Conservation (phyloP, 805 yeast species). For the Ogataea naganishii region DNA sequence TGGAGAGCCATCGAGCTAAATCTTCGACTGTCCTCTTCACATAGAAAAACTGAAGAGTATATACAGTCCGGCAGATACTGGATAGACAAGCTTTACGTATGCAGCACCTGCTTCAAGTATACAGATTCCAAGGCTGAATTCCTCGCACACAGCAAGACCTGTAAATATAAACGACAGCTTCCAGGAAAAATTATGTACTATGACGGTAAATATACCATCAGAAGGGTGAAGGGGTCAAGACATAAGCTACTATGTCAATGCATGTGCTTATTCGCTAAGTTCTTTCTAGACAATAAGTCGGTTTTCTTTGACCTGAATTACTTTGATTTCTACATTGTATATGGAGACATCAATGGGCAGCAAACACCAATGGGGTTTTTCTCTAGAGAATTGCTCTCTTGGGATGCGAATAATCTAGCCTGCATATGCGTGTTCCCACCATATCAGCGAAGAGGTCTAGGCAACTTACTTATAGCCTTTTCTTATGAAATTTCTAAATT, state of each 20-base stretch:
- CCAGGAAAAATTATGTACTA: constrained; percentile 70
- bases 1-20: constrained; percentile 23
- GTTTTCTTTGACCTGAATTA: constrained; percentile 71
- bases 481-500: constrained; percentile 68
- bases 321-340: constrained; percentile 72
- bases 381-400: constrained; percentile 75
- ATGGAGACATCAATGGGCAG: constrained; percentile 35
- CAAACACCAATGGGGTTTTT: constrained; percentile 80
- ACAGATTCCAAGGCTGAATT: constrained; percentile 39
- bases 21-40: constrained; percentile 11
- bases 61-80: constrained; percentile 27
- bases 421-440: constrained; percentile 92
- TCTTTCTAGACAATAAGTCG: constrained; percentile 84
- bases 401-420: constrained; percentile 79
- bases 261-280: constrained; percentile 74
- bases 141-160: constrained; percentile 38
- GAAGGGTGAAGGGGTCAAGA: constrained; percentile 59
- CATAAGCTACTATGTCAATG: constrained; percentile 72
- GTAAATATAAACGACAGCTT: constrained; percentile 27
- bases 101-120: constrained; percentile 82
- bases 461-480: constrained; percentile 73
- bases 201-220: constrained; percentile 46
- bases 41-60: constrained; percentile 9
- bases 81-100: constrained; percentile 59
- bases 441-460: constrained; percentile 70